Evolutionary conservation across 2,329 filamentous ascomycete species (phyloP).

Genomic region (Esteya vermicola): DNA sequence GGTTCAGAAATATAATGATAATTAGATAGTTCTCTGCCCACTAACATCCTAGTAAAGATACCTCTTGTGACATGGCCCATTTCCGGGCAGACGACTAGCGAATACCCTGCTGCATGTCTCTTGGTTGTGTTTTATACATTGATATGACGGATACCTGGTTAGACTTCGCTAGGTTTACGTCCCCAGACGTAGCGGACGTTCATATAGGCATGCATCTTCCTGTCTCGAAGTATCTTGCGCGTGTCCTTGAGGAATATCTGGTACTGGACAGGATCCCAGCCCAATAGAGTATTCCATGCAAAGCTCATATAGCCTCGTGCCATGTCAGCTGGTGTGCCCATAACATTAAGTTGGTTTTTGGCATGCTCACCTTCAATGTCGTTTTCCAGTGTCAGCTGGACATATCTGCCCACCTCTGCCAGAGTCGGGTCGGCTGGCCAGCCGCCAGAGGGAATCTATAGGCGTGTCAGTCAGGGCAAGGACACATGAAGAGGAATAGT

Average conservation of each 20-base stretch:
- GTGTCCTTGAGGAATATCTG: background rate
- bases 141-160: too few species aligned
- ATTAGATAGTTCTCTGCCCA: too few species aligned
- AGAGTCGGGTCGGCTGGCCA: slow-evolving; percentile 1
- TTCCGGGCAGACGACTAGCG: too few species aligned
- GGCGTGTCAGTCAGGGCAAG: background rate
- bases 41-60: too few species aligned
- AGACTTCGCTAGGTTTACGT: too few species aligned
- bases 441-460: background rate
- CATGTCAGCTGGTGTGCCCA: too few species aligned
- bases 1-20: too few species aligned
- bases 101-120: too few species aligned
- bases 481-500: too few species aligned
- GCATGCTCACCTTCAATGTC: slow-evolving; percentile 8
- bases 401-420: slow-evolving; percentile 1
- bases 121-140: too few species aligned
- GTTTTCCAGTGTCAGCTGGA: slow-evolving; percentile 1
- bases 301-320: slow-evolving; percentile 7
- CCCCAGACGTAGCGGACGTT: background rate
- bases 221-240: slow-evolving; percentile 1
- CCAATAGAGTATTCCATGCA: slow-evolving; percentile 9
- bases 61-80: too few species aligned
- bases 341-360: background rate
- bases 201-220: background rate
- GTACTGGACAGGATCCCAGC: slow-evolving; percentile 9